Base-by-base conservation (phyloP, 768 basidiomycete genomes). In the Leccinum longicurvipes region DNA sequence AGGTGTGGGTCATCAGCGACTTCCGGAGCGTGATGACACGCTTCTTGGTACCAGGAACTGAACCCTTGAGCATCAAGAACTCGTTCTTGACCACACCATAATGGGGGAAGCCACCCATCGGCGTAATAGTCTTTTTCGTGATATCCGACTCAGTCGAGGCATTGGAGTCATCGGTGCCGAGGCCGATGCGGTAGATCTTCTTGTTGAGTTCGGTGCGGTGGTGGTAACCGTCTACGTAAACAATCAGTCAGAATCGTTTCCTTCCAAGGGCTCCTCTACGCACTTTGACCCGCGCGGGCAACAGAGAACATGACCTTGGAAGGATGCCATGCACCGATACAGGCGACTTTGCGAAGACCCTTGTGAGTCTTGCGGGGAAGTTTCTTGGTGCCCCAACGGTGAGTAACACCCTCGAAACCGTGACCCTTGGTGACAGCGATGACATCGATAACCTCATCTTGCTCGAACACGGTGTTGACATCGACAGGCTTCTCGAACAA, bases 301-400 rank as follows among this genome's bases (percentile, higher is more conserved):
- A 99, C 97, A n/a, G 94, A 95, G 86, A 93, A 98, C 96, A 98
- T 98, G 84, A 99, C 97, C 79, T 96, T 97, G 68, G 88, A 89
- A 73, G 93, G 94, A 82, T 96, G 93, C 93, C 93, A 96, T 72
- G 93, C 94, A 77, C 93, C 93, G 64, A 95, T 94, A 83, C 93
- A 96, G 71, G 96, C 96, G 61, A 99, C 97, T 82, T 99, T 98
- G 75, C 96, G 91, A 69, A 98, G 91, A 91, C 97, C 97, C 77
- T 97, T 95, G 85, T 99, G 97, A 53, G 97, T 98, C 82, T 98
- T 98, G 66, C 95, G 83, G 56, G 95, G 95, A 54, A 98, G 84
- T 79, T 96, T 95, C 86, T 94, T 98, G 73, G 93, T 95, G 62
- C 97, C 97, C 97, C 97, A 99, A 76, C 97, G 87, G 78, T 93